These are phyloP conservation scores for Melampsora larici-populina DNA, from an alignment of 1,284 basidiomycete genomes.

Conservation along the genomic window DNA sequence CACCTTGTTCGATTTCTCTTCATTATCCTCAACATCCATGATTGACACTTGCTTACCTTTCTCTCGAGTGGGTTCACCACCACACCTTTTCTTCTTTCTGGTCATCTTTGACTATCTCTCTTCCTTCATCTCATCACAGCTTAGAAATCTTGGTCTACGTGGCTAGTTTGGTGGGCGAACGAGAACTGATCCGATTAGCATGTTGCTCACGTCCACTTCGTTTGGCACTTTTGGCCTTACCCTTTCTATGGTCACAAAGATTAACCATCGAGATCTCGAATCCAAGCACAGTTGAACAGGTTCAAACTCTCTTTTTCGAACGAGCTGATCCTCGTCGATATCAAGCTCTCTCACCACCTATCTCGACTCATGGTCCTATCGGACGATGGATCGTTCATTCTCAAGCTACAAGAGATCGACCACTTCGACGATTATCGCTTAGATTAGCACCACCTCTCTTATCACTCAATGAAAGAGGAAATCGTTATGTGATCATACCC, in stretches of 20 bases:
- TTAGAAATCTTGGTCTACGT: slow-evolving; percentile 26
- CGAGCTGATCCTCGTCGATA: slow-evolving; percentile 4
- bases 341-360: neutral
- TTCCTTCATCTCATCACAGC: neutral
- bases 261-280: slow-evolving; percentile 6
- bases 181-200: slow-evolving; percentile 22
- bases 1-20: no score
- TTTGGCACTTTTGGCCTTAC: slow-evolving; percentile 7
- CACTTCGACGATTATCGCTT: slow-evolving; percentile 6
- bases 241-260: slow-evolving; percentile 23
- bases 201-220: slow-evolving; percentile 17
- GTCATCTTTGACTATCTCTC: neutral
- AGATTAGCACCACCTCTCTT: slow-evolving; percentile 6
- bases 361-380: neutral
- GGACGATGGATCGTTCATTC: neutral
- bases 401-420: neutral
- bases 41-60: neutral
- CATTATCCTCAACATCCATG: no score
- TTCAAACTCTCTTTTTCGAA: slow-evolving; percentile 23
- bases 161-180: slow-evolving; percentile 23
- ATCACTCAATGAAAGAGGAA: slow-evolving; percentile 17
- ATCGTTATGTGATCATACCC: slow-evolving; percentile 4
- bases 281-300: slow-evolving; percentile 9
- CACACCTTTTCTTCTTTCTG: neutral
- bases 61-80: neutral